phyloP scores from a whole-genome alignment of 805 yeast genomes.

The Ogataea methylovora region DNA sequence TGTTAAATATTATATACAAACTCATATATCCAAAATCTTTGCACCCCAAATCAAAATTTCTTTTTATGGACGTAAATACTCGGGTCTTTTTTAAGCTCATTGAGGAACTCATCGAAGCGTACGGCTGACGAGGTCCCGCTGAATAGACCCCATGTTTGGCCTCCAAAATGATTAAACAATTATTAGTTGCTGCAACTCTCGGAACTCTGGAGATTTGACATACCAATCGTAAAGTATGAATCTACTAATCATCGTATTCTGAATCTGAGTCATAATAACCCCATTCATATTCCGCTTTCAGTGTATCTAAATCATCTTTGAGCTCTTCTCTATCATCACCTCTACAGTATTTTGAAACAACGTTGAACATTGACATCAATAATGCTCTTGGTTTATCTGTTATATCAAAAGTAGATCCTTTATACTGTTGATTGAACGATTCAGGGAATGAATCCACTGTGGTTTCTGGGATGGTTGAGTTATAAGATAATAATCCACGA shows the following conservation, averaged over 20 bases:
- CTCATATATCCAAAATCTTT: too few relatives aligned
- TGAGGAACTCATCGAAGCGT: too few relatives aligned
- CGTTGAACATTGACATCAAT: conserved; percentile 16
- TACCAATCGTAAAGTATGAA: too few relatives aligned
- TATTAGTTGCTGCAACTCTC: too few relatives aligned
- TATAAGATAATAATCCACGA: conserved; percentile 8
- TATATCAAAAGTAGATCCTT: conserved; percentile 11
- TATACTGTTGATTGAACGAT: conserved; percentile 8
- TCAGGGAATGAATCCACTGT: conserved; percentile 27
- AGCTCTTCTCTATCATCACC: conserved; percentile 51
- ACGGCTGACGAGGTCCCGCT: too few relatives aligned
- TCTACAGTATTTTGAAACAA: conserved; percentile 19
- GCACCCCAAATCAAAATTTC: too few relatives aligned
- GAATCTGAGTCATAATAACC: conserved; percentile 44
- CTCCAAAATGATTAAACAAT: too few relatives aligned
- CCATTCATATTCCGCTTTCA: conserved; percentile 39
- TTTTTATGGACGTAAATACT: too few relatives aligned
- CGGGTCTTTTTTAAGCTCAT: too few relatives aligned
- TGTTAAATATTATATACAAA: too few relatives aligned
- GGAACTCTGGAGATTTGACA: too few relatives aligned
- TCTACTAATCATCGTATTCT: conserved; percentile 32
- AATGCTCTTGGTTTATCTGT: conserved; percentile 16
- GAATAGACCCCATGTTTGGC: too few relatives aligned
- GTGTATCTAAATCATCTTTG: conserved; percentile 36
- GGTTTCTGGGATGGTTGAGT: neutral